These are phyloP conservation scores for Chloranthus sessilifolius DNA, from an alignment of 164 flowering plant genomes.

Conservation along the genomic window DNA sequence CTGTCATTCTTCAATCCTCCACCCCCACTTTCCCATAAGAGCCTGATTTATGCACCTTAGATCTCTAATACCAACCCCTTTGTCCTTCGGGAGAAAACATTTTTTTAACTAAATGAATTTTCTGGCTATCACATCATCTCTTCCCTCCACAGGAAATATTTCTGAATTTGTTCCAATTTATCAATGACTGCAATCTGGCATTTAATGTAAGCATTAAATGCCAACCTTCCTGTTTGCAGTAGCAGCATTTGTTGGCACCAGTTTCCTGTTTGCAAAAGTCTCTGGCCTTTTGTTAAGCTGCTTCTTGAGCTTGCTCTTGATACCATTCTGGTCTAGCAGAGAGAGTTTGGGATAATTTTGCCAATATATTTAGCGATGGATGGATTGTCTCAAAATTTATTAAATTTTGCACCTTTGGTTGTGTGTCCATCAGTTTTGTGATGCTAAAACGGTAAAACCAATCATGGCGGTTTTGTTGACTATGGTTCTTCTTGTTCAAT, in stretches of 20 bases:
- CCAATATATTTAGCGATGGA: slow-evolving; percentile 52
- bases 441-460: slow-evolving; percentile 61
- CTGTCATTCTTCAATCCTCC: too few species aligned
- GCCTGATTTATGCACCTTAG: too few species aligned
- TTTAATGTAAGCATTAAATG: too few species aligned
- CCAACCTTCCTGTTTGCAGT: too few species aligned
- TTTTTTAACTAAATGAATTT: too few species aligned
- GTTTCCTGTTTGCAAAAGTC: slow-evolving; percentile 45
- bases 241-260: slow-evolving; percentile 71
- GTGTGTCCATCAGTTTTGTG: slow-evolving; percentile 60
- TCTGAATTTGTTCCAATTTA: too few species aligned
- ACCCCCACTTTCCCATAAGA: too few species aligned
- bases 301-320: slow-evolving; percentile 44
- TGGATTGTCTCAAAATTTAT: slow-evolving; percentile 54
- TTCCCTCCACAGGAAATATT: too few species aligned
- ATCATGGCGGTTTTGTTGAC: slow-evolving; percentile 47
- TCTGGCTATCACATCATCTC: too few species aligned
- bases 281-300: slow-evolving; percentile 70
- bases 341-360: slow-evolving; percentile 46
- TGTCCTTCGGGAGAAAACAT: too few species aligned
- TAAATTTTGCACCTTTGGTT: slow-evolving; percentile 62
- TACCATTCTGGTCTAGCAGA: slow-evolving; percentile 43
- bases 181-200: too few species aligned
- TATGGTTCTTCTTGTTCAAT: slow-evolving; percentile 80
- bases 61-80: too few species aligned